Evolutionary conservation across 768 basidiomycete species (phyloP), one percentile per base, ranked within the genome.

Genomic region (Agrocybe chaxingu): DNA sequence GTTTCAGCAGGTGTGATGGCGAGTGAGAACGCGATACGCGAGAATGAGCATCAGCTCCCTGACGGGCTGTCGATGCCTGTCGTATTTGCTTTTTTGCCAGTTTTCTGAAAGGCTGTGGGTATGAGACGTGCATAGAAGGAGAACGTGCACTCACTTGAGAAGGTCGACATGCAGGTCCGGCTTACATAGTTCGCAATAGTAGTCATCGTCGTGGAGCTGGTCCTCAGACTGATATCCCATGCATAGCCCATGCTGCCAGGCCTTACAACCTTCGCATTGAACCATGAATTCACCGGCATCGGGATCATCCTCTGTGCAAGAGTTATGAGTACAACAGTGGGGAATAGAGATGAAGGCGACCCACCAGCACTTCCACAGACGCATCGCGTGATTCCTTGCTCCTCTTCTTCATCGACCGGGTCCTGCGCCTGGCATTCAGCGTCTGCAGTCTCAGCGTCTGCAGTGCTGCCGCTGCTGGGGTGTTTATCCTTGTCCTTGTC

Each of bases 171-270:
- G 95, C 45, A 89, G 71, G 48, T 92, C 89, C 8, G 97, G 95
- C 57, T 82, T 81, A 70, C 97, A 99, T 56, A 81, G 72, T 69
- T 99, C 97, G 70, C 97, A 99, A 60, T 86, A 94, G 68, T 98
- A 98, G 67, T 92, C 87, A 56, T 81, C 81, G 64, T 81, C 78
- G 62, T 81, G 83, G 38, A 88, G 78, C 59, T 82, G 78, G 60
- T 83, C 83, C 62, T 88, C 85, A 32, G 81, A 80, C 57, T 89
- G 84, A 66, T 89, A 90, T 37, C 94, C 96, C 84, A 99, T 92
- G 72, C 97, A 99, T 8, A 85, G 77, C 3, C 94, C 94, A 66
- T 99, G 96, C 70, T 99, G 96, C 96, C 96, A 99, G 48, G 91
- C 92, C 62, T 94, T 90, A 75, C 96, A 99, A 39, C 77, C 85